phyloP scores from a whole-genome alignment of 768 basidiomycete species.

The Lactarius sp. region DNA sequence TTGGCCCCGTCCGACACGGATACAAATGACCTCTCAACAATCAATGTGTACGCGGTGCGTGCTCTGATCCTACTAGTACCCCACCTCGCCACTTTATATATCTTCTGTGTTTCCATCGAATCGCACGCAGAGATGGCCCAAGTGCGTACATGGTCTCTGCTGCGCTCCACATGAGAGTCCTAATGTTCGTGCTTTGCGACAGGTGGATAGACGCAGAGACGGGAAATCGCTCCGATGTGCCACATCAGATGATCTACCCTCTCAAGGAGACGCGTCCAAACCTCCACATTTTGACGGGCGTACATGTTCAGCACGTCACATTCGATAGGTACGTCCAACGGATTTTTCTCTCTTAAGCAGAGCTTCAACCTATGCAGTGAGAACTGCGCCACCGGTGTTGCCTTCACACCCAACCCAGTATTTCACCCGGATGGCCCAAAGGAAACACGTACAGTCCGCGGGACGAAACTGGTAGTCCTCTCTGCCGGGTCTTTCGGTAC shows the following conservation, averaged over 20 bases:
- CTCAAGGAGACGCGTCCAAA: constrained; percentile 31
- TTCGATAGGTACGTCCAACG: constrained; percentile 32
- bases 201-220: constrained; percentile 52
- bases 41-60: constrained; percentile 31
- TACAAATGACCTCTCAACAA: constrained; percentile 28
- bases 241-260: constrained; percentile 39
- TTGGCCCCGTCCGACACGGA: constrained; percentile 21
- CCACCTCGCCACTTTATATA: background rate
- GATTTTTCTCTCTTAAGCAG: background rate
- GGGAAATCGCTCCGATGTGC: constrained; percentile 52
- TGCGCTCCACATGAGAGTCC: background rate
- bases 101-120: background rate
- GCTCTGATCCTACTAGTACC: too few relatives aligned
- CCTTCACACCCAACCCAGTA: constrained; percentile 32
- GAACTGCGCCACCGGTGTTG: constrained; percentile 37
- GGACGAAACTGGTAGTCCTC: constrained; percentile 36
- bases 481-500: constrained; percentile 41
- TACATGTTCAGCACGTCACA: constrained; percentile 34
- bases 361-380: constrained; percentile 26
- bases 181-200: background rate
- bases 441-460: constrained; percentile 27
- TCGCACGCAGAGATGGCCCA: constrained; percentile 46
- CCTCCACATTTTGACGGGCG: constrained; percentile 33
- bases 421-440: constrained; percentile 25
- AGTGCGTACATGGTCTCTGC: constrained; percentile 34